A percentile compares a stretch with the other conserved stretches of the same genome.
Evolutionary conservation across 345 rosid genomes (phyloP).

Genomic region (Linum usitatissimum): DNA sequence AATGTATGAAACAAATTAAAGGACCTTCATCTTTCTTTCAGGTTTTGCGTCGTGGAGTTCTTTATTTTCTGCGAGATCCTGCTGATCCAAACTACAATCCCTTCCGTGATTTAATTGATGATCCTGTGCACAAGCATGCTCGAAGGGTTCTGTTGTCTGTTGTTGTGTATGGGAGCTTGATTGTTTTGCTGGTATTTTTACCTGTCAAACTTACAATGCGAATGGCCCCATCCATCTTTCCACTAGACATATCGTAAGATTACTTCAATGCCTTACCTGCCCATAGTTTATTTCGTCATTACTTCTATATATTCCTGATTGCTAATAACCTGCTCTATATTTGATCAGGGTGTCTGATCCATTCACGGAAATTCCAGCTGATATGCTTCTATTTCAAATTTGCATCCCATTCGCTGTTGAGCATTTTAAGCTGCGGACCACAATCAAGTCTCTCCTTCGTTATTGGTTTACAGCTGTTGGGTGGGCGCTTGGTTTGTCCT

Average conservation of each 20-base stretch:
- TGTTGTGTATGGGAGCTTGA: constrained; percentile 94
- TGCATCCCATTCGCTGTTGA: constrained; percentile 95
- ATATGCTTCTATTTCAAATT: constrained; percentile 95
- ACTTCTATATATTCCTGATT: constrained; percentile 6
- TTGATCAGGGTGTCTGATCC: constrained; percentile 86
- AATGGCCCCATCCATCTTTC: constrained; percentile 80
- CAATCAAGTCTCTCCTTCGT: constrained; percentile 77
- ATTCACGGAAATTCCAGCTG: constrained; percentile 95
- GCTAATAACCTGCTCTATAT: constrained; percentile 4
- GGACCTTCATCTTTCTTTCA: constrained; percentile 11
- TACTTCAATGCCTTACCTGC: not conserved
- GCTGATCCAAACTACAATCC: constrained; percentile 99
- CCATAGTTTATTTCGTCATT: not conserved
- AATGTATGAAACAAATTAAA: not conserved
- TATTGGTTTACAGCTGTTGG: constrained; percentile 92
- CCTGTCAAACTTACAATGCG: constrained; percentile 95
- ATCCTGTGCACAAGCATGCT: constrained; percentile 95
- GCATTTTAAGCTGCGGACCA: constrained; percentile 82
- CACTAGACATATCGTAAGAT: constrained; percentile 90
- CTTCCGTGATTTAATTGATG: constrained; percentile 95
- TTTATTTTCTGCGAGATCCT: constrained; percentile 93
- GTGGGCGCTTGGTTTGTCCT: constrained; percentile 83
- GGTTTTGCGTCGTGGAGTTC: constrained; percentile 94
- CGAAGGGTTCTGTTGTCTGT: constrained; percentile 85
- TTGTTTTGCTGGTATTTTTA: constrained; percentile 93